Evolutionary conservation across 257 asterid genomes (phyloP), one percentile per base, ranked within the genome.

Genomic region (Ophiorrhiza pumila): DNA sequence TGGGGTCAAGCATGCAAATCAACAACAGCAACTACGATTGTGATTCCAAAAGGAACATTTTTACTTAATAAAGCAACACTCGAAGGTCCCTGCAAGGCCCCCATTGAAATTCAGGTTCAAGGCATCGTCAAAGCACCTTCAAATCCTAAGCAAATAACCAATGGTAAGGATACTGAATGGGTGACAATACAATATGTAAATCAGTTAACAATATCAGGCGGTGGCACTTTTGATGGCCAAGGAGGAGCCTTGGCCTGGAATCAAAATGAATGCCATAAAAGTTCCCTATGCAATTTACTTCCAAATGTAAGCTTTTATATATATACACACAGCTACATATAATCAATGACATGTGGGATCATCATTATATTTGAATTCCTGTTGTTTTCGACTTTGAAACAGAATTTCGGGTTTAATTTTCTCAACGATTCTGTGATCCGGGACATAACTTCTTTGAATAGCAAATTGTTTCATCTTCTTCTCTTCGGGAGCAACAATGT

Each of bases 241-340:
- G 90, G 91, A 55, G 90, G 91, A 9, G 27, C 68, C 9, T 4
- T 27, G 20, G 85, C 85, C 0, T 89, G 91, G 93, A 72, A 20
- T 29, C 9, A 12, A 61, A 87, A 88, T 32, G 91, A 84, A 56
- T 85, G 96, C 76, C 14, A 71, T 63, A 59, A n/a, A 4, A 71
- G 73, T 29, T 0, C 2, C 0, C 45, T 79, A 0, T 87, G 91
- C 77, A 52, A 59, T 35, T 76, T 58, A 43, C 81, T 79, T 1
- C 87, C 93, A 9, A 53, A 72, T 37, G 84, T 77, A 57, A n/a
- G n/a, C n/a, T n/a, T n/a, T n/a, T n/a, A n/a, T n/a, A n/a, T n/a
- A n/a, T n/a, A n/a, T n/a, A n/a, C n/a, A n/a, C n/a, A n/a, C n/a
- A n/a, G n/a, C n/a, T n/a, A n/a, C n/a, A n/a, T n/a, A n/a, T n/a